A percentile compares a stretch with the other conserved stretches of the same genome.
These are phyloP conservation scores for Beauveria pseudobassiana DNA, from an alignment of 2,329 filamentous ascomycete species.

Conservation along the genomic window DNA sequence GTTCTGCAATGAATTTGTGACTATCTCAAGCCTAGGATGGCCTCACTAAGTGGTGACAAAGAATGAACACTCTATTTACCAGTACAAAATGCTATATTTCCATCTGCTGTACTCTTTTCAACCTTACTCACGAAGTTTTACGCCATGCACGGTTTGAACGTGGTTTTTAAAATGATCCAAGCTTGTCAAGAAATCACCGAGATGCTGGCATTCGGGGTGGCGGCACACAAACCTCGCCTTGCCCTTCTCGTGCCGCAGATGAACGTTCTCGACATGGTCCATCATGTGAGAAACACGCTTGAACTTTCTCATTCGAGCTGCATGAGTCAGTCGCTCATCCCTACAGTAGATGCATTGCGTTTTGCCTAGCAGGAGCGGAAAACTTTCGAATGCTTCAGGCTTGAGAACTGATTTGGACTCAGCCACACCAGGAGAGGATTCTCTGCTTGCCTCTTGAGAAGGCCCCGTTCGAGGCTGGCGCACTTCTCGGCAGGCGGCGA, in stretches of 20 bases:
- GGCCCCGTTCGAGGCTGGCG: background rate
- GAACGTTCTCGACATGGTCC: background rate
- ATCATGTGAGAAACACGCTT: conserved; percentile 11
- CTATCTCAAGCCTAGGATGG: background rate
- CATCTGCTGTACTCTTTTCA: too few species aligned
- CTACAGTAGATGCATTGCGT: conserved; percentile 12
- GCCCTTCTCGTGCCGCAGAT: background rate
- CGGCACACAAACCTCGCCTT: conserved; percentile 5
- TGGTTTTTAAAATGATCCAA: conserved; percentile 11
- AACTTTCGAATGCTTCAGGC: background rate
- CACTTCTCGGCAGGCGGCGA: conserved; percentile 10
- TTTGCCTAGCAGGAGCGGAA: conserved; percentile 6
- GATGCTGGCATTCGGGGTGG: conserved; percentile 9
- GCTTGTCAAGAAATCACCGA: conserved; percentile 8
- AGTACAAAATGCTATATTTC: background rate
- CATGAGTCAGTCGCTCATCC: conserved; percentile 7
- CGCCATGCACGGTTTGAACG: conserved; percentile 6
- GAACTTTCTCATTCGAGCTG: conserved; percentile 1
- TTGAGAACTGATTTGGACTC: too few species aligned
- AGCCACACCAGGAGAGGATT: too few species aligned
- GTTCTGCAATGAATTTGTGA: too few species aligned
- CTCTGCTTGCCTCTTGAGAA: too few species aligned
- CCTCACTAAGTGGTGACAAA: background rate
- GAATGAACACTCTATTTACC: background rate
- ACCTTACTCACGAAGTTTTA: background rate